Base-by-base conservation (phyloP, 2,329 filamentous ascomycete species). In the Apiospora arundinis region DNA sequence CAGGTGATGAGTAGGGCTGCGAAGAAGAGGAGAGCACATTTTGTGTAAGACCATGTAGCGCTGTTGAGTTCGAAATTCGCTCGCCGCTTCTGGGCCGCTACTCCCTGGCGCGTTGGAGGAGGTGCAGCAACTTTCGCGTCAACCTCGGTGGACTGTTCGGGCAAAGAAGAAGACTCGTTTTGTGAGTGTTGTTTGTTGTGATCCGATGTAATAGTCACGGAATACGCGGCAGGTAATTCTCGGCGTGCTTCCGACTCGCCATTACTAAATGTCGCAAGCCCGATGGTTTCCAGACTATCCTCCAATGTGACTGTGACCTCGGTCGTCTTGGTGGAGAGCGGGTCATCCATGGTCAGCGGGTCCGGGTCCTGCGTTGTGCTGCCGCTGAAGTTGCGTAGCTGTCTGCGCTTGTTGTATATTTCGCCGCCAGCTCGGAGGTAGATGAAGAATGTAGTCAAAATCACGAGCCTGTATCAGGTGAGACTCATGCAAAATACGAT, bases 11-110 rank as follows among this genome's bases (percentile, higher is more conserved):
- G 84, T 72, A 94, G 86, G 0, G 91, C 91, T 0, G 90, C 85
- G 81, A 93, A 93, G 85, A 93, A 93, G 11, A 93, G 85, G 40
- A 93, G 84, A 0, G 92, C 88, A 66, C 91, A 92, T 76, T 92
- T 92, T 70, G 91, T 89, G 78, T 93, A 93, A 1, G 88, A 87
- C 89, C 89, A 92, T 0, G 91, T 89, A 2, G 91, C 91, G 46
- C 86, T 91, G 77, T 88, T 91, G 25, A 89, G 84, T 70, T 90
- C 88, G 71, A 86, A 83, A 46, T 84, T 83, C 73, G 75, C 76
- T 66, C 73, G 74, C 49, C 74, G 74, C 45, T 74, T 78, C 49
- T 78, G 78, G 2, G 77, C 70, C 72, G 75, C 40, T 70, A 70
- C 45, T 56, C 70, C 56, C 25, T 67, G 42, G 45, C 71, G 40